Evolutionary conservation across 2,329 filamentous ascomycete species (phyloP), one percentile per base, ranked within the genome.

Genomic region (Fusarium acutatum): DNA sequence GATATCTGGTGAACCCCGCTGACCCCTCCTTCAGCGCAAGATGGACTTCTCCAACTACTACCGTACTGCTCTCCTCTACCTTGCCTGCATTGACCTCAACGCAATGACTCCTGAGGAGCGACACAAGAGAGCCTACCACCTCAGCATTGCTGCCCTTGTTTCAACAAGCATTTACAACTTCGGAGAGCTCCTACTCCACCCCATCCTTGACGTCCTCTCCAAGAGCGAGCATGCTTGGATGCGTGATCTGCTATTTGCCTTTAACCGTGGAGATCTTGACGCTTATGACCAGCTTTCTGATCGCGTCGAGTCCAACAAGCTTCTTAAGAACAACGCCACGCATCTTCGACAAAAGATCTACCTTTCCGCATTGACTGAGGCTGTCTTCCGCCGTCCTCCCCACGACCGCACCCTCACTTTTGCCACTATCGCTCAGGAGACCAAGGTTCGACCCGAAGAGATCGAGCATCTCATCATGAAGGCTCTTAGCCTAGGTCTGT

Each of bases 401-500:
- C 96, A 99, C 81, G 94, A 98, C 86, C 93, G 96, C 73, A 92
- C 94, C 78, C 96, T 99, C 92, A 93, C 93, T 9, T 99, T 99
- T 84, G 85, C 87, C 59, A 94, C 94, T 56, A 98, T 99, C 79
- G 90, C 93, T 10, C 88, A 93, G 75, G 96, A 98, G 86, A 99
- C 96, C 7, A 97, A 97, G 84, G 95, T 99, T 58, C 89, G 91
- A 77, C 90, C 91, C 6, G 91, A 96, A 79, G 94, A 98, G 85
- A 98, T 99, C 77, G 96, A 99, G 87, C 96, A 98, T 82, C 86
- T 99, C 73, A 93, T 99, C 79, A 99, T 99, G 96, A 98, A 98
- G 88, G 96, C 96, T n/a, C 85, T 99, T 78, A 98, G 95, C 80
- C 84, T 99, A 77, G 96, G 96, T 2, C 86, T 99, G 76, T 86